These are phyloP conservation scores for Alloascoidea africana DNA, from an alignment of 805 yeast species.

Conservation along the genomic window DNA sequence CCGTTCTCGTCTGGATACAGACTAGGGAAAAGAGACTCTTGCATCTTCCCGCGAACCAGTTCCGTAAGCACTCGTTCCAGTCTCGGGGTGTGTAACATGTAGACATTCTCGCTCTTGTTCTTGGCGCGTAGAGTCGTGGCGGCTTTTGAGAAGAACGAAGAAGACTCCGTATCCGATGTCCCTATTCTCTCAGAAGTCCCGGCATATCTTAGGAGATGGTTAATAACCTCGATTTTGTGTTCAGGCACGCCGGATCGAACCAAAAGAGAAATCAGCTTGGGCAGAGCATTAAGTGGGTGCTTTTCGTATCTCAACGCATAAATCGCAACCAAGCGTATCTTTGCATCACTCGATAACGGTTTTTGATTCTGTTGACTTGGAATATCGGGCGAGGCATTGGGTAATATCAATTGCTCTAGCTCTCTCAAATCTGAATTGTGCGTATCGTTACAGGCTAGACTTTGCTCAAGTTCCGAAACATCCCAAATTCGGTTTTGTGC, in stretches of 20 bases:
- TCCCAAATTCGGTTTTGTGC: conserved; percentile 50
- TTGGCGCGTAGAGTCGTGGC: conserved; percentile 11
- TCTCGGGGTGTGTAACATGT: conserved; percentile 84
- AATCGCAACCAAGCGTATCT: conserved; percentile 57
- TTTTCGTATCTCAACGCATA: conserved; percentile 61
- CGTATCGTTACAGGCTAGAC: conserved; percentile 50
- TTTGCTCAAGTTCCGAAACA: conserved; percentile 82
- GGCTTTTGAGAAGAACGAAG: conserved; percentile 2
- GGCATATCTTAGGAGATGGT: conserved; percentile 27
- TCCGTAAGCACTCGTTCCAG: conserved; percentile 32
- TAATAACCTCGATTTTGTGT: conserved; percentile 27
- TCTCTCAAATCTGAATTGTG: conserved; percentile 41
- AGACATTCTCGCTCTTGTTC: conserved; percentile 47
- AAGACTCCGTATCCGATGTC: conserved; percentile 16
- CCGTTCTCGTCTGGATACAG: conserved; percentile 19
- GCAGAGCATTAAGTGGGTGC: conserved; percentile 28
- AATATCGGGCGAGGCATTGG: conserved; percentile 15
- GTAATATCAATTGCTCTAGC: conserved; percentile 36
- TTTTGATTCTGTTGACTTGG: conserved; percentile 1
- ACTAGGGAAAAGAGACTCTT: conserved; percentile 25
- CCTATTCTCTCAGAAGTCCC: conserved; percentile 27
- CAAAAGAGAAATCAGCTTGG: conserved; percentile 22
- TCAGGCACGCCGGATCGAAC: conserved; percentile 19
- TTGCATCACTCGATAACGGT: conserved; percentile 34
- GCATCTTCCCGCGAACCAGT: conserved; percentile 25